Evolutionary conservation across 2,329 filamentous ascomycete genomes (phyloP), one percentile per base, ranked within the genome.

Genomic region (Claviceps digitariae): DNA sequence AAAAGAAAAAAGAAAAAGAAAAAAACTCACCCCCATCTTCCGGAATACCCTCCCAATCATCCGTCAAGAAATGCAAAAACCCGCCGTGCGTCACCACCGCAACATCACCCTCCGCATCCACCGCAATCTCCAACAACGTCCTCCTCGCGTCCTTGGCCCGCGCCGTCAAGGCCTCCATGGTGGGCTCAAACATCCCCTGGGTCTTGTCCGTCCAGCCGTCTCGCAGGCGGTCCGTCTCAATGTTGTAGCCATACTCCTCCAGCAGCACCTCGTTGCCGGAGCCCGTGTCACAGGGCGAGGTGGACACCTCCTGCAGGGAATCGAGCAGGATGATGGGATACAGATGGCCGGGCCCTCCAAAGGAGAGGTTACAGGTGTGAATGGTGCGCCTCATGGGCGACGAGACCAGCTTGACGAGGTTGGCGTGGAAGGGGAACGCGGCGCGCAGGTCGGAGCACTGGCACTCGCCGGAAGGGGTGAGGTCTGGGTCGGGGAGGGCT

Each of bases 331-430:
- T 69, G 51, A 94, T 76, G 53, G 66, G 67, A 34, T 67, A 66
- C 6, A 69, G 67, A 7, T 15, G 29, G 59, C 54, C 23, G 12
- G 46, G 27, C 2, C 80, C 74, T 20, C 75, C 76, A 66, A 95
- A 94, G 47, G 80, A 77, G 52, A 81, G 70, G 31, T 89, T 74
- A 36, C 85, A 83, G 2, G 90, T 95, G 68, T 87, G 81, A 47
- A 95, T 74, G 2, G 90, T 94, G 57, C 90, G 82, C 50, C 84
- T 83, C 59, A 95, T 76, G 6, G 90, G 89, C 1, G 87, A 93
- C 41, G 88, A 82, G 23, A 90, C 77, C 13, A 95, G 76, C 59
- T 86, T 76, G 4, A 84, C 83, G 62, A 93, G 72, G 41, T 75
- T 68, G 57, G 73, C 70, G 64, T 86, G 83, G 67, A 78, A 68